phyloP scores from a whole-genome alignment of 495 filamentous ascomycete genomes.

The Clavariopsis aquatica region DNA sequence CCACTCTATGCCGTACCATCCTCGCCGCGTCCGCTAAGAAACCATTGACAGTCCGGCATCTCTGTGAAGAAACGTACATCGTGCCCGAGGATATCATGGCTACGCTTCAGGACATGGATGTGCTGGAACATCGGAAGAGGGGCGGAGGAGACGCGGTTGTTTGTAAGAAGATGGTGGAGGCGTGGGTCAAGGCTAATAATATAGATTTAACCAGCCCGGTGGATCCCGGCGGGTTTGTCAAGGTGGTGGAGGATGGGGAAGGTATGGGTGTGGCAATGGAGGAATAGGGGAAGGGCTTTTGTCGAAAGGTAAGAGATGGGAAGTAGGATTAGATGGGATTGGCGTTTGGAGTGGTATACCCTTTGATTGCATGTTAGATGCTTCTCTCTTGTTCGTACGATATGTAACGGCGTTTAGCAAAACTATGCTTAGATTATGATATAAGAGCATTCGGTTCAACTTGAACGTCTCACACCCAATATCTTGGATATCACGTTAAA shows the following conservation, averaged over 20 bases:
- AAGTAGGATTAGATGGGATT: background rate
- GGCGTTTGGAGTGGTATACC: slow-evolving; percentile 27
- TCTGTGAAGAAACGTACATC: slow-evolving; percentile 73
- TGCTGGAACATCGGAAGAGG: slow-evolving; percentile 55
- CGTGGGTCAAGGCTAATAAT: slow-evolving; percentile 53
- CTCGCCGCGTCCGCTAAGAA: slow-evolving; percentile 48
- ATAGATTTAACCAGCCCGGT: slow-evolving; percentile 54
- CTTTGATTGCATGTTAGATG: background rate
- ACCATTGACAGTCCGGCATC: slow-evolving; percentile 56
- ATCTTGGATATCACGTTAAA: too few relatives aligned
- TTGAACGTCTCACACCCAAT: too few relatives aligned
- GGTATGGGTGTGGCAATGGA: slow-evolving; percentile 1
- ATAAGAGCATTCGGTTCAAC: too few relatives aligned
- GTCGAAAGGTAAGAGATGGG: background rate
- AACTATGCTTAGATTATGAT: too few relatives aligned
- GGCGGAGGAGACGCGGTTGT: slow-evolving; percentile 53
- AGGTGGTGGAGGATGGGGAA: slow-evolving; percentile 34
- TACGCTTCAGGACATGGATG: slow-evolving; percentile 75
- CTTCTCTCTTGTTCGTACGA: background rate
- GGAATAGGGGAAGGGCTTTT: background rate
- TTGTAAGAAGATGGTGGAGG: slow-evolving; percentile 56
- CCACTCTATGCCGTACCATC: slow-evolving; percentile 69
- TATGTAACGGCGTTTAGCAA: background rate
- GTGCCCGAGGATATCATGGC: slow-evolving; percentile 76
- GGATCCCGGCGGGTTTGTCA: slow-evolving; percentile 58